phyloP scores from a whole-genome alignment of 2,329 filamentous ascomycete species.

The Fusarium aywerte region DNA sequence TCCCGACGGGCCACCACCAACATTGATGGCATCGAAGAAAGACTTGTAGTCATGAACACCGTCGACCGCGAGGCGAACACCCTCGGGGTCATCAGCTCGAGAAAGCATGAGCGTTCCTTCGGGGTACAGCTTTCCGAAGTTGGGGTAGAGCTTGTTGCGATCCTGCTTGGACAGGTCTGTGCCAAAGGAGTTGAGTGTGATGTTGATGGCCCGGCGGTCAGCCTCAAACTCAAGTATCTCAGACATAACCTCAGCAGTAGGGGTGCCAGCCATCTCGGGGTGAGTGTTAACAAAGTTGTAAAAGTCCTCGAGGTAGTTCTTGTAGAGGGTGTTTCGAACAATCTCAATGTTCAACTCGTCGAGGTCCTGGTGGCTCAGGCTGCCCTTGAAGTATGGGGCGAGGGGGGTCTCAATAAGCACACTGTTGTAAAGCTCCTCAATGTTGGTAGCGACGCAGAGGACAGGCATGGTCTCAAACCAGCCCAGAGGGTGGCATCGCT shows the following conservation, averaged over 20 bases:
- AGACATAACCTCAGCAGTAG: slow-evolving; percentile 93
- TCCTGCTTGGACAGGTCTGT: slow-evolving; percentile 95
- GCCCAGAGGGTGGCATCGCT: slow-evolving; percentile 94
- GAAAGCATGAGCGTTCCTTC: slow-evolving; percentile 96
- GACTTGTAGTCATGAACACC: slow-evolving; percentile 92
- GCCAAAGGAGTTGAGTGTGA: slow-evolving; percentile 97
- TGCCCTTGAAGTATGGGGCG: slow-evolving; percentile 97
- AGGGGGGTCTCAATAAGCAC: slow-evolving; percentile 96
- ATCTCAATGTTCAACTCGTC: slow-evolving; percentile 99
- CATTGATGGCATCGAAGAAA: slow-evolving; percentile 92
- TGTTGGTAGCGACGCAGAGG: slow-evolving; percentile 96
- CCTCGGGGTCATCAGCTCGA: slow-evolving; percentile 92
- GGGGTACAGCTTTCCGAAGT: slow-evolving; percentile 89
- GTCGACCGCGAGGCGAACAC: slow-evolving; percentile 91
- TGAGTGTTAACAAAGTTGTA: slow-evolving; percentile 93
- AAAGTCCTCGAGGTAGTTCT: slow-evolving; percentile 99
- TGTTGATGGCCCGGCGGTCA: slow-evolving; percentile 96
- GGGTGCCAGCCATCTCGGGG: slow-evolving; percentile 85
- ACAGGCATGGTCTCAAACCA: slow-evolving; percentile 99
- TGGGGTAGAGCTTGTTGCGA: slow-evolving; percentile 95
- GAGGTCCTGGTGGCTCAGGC: slow-evolving; percentile 92
- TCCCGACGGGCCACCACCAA: slow-evolving; percentile 75
- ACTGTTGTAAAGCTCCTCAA: slow-evolving; percentile 98
- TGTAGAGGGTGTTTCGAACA: slow-evolving; percentile 97
- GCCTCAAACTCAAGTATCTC: slow-evolving; percentile 98